Percentiles rank a stretch among this genome's conserved stretches.
phyloP scores from a whole-genome alignment of 257 asterid genomes.

The Avicennia marina region DNA sequence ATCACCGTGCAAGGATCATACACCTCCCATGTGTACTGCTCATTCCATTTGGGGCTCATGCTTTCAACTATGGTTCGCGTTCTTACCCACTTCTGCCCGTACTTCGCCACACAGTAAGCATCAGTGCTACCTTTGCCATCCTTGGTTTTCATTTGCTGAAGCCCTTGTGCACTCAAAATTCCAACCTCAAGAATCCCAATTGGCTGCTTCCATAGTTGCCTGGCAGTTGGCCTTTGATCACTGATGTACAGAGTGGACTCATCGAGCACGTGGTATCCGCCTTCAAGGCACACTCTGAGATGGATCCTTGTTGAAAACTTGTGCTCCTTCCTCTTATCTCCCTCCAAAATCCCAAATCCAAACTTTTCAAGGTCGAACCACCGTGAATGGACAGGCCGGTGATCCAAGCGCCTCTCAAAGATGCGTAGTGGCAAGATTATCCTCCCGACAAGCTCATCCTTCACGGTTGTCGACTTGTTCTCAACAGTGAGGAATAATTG shows the following conservation, averaged over 20 bases:
- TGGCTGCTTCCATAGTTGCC: conserved; percentile 57
- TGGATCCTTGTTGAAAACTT: conserved; percentile 60
- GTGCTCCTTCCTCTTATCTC: conserved; percentile 46
- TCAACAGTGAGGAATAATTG: conserved; percentile 21
- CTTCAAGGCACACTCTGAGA: conserved; percentile 56
- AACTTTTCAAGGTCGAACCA: conserved; percentile 62
- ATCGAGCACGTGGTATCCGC: conserved; percentile 66
- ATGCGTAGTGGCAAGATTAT: conserved; percentile 30
- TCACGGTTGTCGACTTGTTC: conserved; percentile 19
- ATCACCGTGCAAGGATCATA: conserved; percentile 64
- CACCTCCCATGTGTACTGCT: conserved; percentile 76
- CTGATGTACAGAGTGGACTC: conserved; percentile 65
- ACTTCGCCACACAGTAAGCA: conserved; percentile 74
- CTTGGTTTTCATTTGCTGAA: conserved; percentile 38
- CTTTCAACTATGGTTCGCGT: conserved; percentile 52
- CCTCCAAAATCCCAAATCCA: conserved; percentile 61
- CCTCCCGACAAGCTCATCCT: conserved; percentile 57
- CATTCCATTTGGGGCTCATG: conserved; percentile 59
- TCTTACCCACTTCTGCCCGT: conserved; percentile 66
- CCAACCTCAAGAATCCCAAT: conserved; percentile 70
- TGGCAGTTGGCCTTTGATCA: conserved; percentile 65
- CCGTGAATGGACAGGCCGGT: conserved; percentile 45
- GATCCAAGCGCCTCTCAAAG: conserved; percentile 56
- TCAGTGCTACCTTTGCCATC: conserved; percentile 43
- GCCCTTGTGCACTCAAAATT: conserved; percentile 54